Evolutionary conservation across 2,329 filamentous ascomycete species (phyloP).

Genomic region (Cercospora citrullina): DNA sequence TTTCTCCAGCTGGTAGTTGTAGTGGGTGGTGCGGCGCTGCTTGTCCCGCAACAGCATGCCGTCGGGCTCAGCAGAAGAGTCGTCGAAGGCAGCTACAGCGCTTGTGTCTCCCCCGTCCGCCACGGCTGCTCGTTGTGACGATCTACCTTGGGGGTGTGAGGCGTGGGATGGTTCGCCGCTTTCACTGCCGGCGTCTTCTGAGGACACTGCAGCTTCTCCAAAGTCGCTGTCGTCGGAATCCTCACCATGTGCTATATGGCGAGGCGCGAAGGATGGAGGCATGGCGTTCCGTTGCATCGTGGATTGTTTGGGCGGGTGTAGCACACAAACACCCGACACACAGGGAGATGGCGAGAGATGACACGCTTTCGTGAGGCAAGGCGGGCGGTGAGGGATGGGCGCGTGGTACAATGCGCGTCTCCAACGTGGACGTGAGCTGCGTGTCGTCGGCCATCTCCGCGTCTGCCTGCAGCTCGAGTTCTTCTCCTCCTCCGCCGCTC

Average conservation of each 20-base stretch:
- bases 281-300: slow-evolving; percentile 33
- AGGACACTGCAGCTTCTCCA: slow-evolving; percentile 24
- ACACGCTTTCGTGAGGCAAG: neutral
- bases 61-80: slow-evolving; percentile 25
- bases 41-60: slow-evolving; percentile 51
- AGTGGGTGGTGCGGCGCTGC: slow-evolving; percentile 76
- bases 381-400: neutral
- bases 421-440: neutral
- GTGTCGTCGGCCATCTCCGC: neutral
- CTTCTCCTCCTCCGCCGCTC: neutral
- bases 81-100: slow-evolving; percentile 19
- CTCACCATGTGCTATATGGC: slow-evolving; percentile 29
- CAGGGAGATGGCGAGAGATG: neutral
- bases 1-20: slow-evolving; percentile 90
- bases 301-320: neutral
- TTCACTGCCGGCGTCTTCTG: slow-evolving; percentile 28
- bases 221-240: slow-evolving; percentile 31
- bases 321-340: neutral
- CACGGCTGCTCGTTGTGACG: slow-evolving; percentile 3
- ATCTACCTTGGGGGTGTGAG: neutral
- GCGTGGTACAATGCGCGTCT: neutral
- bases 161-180: neutral
- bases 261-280: slow-evolving; percentile 31
- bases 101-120: slow-evolving; percentile 24
- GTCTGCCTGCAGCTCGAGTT: neutral